Evolutionary conservation across 2,329 filamentous ascomycete species (phyloP).

Genomic region (Claviceps paspali): DNA sequence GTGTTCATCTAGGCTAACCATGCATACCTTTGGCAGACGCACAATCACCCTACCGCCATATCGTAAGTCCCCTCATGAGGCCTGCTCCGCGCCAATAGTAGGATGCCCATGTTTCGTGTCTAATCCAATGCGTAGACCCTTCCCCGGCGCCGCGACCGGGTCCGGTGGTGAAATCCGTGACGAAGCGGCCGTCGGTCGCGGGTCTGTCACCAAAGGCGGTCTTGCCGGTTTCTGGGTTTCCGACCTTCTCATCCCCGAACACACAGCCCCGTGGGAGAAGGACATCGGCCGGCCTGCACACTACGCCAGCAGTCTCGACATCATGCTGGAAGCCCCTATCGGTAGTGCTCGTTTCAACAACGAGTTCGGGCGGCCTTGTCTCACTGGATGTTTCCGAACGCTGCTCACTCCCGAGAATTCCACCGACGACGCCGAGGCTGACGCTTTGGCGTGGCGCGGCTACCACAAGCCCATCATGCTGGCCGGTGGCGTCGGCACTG

Average conservation of each 20-base stretch:
- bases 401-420: constrained; percentile 41
- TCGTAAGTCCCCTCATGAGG: constrained; percentile 27
- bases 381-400: constrained; percentile 83
- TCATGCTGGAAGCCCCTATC: constrained; percentile 95
- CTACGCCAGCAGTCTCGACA: constrained; percentile 86
- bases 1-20: not conserved
- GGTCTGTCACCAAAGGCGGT: constrained; percentile 84
- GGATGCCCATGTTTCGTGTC: not conserved
- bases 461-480: constrained; percentile 99
- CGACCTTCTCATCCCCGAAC: constrained; percentile 75
- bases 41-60: constrained; percentile 94
- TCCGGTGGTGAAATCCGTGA: constrained; percentile 93
- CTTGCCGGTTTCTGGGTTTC: constrained; percentile 90
- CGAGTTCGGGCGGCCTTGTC: constrained; percentile 83
- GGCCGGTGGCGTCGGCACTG: constrained; percentile 85
- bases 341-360: constrained; percentile 95
- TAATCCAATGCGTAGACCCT: constrained; percentile 33
- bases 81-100: not conserved
- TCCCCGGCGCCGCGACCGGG: constrained; percentile 83
- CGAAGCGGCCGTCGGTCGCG: constrained; percentile 84
- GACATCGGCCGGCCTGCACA: constrained; percentile 82
- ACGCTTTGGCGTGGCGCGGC: constrained; percentile 47
- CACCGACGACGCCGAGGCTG: constrained; percentile 19
- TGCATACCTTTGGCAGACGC: constrained; percentile 35
- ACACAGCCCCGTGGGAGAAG: constrained; percentile 75